phyloP scores from a whole-genome alignment of 495 filamentous ascomycete species.

The Extremus antarcticus region DNA sequence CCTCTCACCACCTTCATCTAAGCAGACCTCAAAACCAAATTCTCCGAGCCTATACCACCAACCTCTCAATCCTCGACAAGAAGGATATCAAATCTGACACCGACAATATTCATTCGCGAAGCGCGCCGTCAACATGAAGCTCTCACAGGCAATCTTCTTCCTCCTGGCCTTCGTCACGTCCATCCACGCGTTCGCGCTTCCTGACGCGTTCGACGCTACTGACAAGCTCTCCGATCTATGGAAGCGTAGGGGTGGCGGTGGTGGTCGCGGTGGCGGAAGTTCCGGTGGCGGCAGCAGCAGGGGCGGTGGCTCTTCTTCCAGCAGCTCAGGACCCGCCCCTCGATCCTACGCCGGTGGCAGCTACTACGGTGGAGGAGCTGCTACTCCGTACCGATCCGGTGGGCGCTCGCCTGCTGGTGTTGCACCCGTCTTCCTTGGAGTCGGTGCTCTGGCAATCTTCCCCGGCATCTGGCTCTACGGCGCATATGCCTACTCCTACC shows the following conservation, averaged over 20 bases:
- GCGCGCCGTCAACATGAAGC: constrained; percentile 11
- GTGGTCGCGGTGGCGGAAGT: constrained; percentile 27
- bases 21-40: too few species aligned
- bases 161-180: constrained; percentile 10
- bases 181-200: constrained; percentile 17
- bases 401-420: constrained; percentile 44
- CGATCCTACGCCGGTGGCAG: constrained; percentile 48
- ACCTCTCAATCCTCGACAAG: too few species aligned
- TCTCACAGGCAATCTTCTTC: constrained; percentile 6
- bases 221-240: constrained; percentile 10
- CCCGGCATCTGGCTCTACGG: constrained; percentile 53
- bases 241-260: constrained; percentile 24
- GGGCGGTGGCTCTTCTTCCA: constrained; percentile 15
- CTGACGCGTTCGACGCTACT: not conserved
- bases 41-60: too few species aligned
- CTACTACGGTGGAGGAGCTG: constrained; percentile 72
- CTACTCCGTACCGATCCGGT: constrained; percentile 58
- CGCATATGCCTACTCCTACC: constrained; percentile 60
- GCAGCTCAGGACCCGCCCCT: constrained; percentile 51
- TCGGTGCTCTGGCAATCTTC: constrained; percentile 41
- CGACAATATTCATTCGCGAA: too few species aligned
- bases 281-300: constrained; percentile 52
- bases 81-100: too few species aligned
- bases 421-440: constrained; percentile 45
- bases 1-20: too few species aligned